Evolutionary conservation across 768 basidiomycete genomes (phyloP), one percentile per base, ranked within the genome.

Genomic region (Mycena rebaudengoi): DNA sequence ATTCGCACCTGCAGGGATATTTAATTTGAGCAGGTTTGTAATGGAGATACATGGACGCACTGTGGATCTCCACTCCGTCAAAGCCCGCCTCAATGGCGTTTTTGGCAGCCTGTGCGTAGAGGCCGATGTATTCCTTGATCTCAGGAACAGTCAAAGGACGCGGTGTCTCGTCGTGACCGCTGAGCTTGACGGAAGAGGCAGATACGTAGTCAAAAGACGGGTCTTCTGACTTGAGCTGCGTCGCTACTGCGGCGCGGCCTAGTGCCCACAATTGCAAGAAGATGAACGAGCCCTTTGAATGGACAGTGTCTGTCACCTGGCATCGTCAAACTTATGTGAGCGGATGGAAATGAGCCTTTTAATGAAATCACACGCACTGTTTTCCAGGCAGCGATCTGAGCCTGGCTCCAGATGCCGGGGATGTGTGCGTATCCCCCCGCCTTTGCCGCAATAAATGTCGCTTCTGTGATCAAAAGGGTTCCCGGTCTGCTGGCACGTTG

Each of bases 281-380:
- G 54, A 84, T 78, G 67, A 77, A 80, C 0, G 80, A 84, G 4
- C 81, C 81, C 37, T 82, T 79, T 2, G 77, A 78, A 67, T 87
- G 86, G 0, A 86, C 84, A 0, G 78, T 78, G 6, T 82, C 79
- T 21, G 80, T 82, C 18, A 88, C 71, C 80, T 80, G 26, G n/a
- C 43, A 7, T 41, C 25, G 35, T 14, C 12, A 23, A 21, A 18
- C 2, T 4, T 5, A 23, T 18, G 14, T 11, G 7, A 13, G 28
- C 25, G 35, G 13, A 12, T 26, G 4, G 23, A 46, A 18, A 35
- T 16, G 7, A 18, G 39, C 10, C 20, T 37, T 2, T 40, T n/a
- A 40, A 4, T 16, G 32, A 51, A 23, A 35, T 3, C 4, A 6
- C 4, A 54, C 63, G 5, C 21, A 71, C 68, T 51, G 51, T 32